phyloP scores from a whole-genome alignment of 495 filamentous ascomycete genomes.

The Penicillium flavigenum region DNA sequence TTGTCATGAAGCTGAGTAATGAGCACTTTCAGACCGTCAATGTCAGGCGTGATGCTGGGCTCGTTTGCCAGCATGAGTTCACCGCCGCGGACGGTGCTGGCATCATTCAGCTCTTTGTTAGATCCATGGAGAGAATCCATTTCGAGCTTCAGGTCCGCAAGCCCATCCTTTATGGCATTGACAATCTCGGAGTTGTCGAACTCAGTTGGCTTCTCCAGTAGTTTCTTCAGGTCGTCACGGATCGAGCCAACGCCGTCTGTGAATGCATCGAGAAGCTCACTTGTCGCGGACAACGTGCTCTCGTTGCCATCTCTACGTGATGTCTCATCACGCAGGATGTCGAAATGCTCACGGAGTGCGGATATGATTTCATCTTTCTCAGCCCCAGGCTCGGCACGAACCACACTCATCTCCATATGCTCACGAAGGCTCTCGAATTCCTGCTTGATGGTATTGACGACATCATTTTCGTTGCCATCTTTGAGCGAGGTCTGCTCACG shows the following conservation, averaged over 20 bases:
- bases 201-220: slow-evolving; percentile 73
- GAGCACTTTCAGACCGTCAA: slow-evolving; percentile 78
- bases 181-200: slow-evolving; percentile 83
- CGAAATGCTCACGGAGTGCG: slow-evolving; percentile 67
- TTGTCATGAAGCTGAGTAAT: slow-evolving; percentile 80
- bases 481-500: slow-evolving; percentile 62
- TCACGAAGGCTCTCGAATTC: slow-evolving; percentile 74
- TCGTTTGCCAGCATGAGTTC: slow-evolving; percentile 58
- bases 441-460: slow-evolving; percentile 57
- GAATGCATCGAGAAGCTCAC: slow-evolving; percentile 77
- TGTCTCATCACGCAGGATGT: slow-evolving; percentile 66
- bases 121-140: slow-evolving; percentile 70
- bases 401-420: slow-evolving; percentile 44
- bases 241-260: slow-evolving; percentile 78
- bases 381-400: slow-evolving; percentile 29
- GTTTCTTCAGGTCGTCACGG: slow-evolving; percentile 69
- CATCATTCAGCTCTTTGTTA: slow-evolving; percentile 40
- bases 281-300: slow-evolving; percentile 58
- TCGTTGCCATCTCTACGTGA: slow-evolving; percentile 56
- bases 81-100: slow-evolving; percentile 43
- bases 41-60: slow-evolving; percentile 57
- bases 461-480: slow-evolving; percentile 46
- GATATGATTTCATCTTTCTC: slow-evolving; percentile 60
- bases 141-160: slow-evolving; percentile 69
- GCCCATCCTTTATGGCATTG: slow-evolving; percentile 76